phyloP scores from a whole-genome alignment of 169 alveolate species.

The Plasmodium gonderi region DNA sequence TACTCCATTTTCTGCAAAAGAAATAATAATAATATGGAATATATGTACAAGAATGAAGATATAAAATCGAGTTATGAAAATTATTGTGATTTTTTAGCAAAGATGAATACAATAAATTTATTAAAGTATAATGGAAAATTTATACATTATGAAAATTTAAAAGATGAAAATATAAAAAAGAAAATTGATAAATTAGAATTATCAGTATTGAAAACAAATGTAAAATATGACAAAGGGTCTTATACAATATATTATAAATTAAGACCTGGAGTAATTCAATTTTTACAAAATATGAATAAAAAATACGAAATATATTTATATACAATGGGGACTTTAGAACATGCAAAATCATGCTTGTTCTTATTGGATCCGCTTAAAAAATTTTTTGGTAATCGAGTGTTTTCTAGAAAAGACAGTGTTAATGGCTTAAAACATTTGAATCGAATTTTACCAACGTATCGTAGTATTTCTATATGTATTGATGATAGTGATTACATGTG shows the following conservation, averaged over 20 bases:
- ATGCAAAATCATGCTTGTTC: conserved; percentile 84
- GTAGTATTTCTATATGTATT: conserved; percentile 54
- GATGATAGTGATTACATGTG: conserved; percentile 73
- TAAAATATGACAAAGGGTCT: conserved; percentile 75
- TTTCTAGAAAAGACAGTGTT: conserved; percentile 79
- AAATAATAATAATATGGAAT: neutral
- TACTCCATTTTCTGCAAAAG: conserved; percentile 3
- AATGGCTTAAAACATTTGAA: conserved; percentile 48
- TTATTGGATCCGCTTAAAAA: conserved; percentile 83
- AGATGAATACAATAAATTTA: conserved; percentile 51
- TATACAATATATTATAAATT: conserved; percentile 80
- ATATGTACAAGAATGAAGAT: conserved; percentile 41
- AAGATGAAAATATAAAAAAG: conserved; percentile 22
- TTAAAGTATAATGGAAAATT: conserved; percentile 69
- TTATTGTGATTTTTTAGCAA: conserved; percentile 70
- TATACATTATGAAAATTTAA: conserved; percentile 75
- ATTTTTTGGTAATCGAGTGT: conserved; percentile 78
- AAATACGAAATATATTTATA: conserved; percentile 83
- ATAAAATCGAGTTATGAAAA: conserved; percentile 72
- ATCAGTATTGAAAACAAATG: conserved; percentile 74
- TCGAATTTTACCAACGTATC: conserved; percentile 54
- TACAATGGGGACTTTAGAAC: conserved; percentile 89
- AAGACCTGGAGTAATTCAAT: conserved; percentile 89
- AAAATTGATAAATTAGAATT: conserved; percentile 74
- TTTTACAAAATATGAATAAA: conserved; percentile 76